Evolutionary conservation across 129 eudicot species (phyloP), one percentile per base, ranked within the genome.

Genomic region (Chrysanthemum makinoi): DNA sequence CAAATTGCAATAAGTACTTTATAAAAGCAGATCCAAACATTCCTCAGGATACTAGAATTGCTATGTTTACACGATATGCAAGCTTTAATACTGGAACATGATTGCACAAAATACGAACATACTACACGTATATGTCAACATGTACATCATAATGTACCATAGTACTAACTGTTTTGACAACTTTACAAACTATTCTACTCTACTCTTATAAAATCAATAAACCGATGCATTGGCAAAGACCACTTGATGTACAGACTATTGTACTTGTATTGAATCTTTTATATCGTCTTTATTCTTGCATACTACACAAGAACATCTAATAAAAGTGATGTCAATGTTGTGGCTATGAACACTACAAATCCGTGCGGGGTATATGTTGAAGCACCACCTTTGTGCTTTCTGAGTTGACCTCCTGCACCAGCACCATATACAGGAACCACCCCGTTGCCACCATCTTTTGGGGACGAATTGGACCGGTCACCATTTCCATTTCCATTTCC

Each of bases 391-490:
- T 73, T 70, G 61, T 74, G 75, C 73, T 73, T 74, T 70, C 50
- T 66, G 65, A 26, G 78, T 47, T 44, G 75, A 66, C 61, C 66
- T n/a, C 66, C 80, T 15, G 85, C 78, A 12, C 83, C 88, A 11
- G 78, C 88, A 6, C 81, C 76, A 49, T 80, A 84, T 6, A 77
- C 62, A 19, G 83, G 83, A 16, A 83, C 46, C 50, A 52, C 46
- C 22, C 69, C 60, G 0, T 46, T 75, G 61, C 73, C 80, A 56
- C 73, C 80, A 2, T 59, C 73, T 57, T 57, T 61, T 24, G 80
- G 74, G n/a, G 61, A 66, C 15, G 72, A 47, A 73, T 48, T 66
- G 2, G 73, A 3, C 49, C 58, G 74, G 8, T 65, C 64, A 0
- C 55, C 48, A 8, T 70, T 63, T 22, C 74, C 74, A 15, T 66